phyloP scores from a whole-genome alignment of 306 rosid species.

The Albizia julibrissin region DNA sequence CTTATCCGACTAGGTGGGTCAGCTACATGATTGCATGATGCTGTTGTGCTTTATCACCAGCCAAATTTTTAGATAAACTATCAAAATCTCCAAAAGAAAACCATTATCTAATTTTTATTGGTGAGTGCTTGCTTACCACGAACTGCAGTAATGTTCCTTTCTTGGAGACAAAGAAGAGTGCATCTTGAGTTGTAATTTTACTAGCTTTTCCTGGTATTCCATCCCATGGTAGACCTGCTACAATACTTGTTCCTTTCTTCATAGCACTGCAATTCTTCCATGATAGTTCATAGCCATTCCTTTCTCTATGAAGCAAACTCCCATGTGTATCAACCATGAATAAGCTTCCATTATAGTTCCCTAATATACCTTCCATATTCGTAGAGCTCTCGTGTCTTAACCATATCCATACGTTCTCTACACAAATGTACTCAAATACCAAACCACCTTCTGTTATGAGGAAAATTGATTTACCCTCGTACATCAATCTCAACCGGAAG shows the following conservation, averaged over 20 bases:
- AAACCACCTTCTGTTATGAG: conserved; percentile 68
- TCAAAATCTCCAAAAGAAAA: background rate
- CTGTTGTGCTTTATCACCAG: background rate
- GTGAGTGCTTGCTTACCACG: conserved; percentile 55
- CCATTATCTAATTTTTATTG: background rate
- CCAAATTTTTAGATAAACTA: background rate
- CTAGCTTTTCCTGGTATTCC: conserved; percentile 52
- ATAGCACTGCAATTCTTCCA: conserved; percentile 81
- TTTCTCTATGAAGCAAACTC: conserved; percentile 79
- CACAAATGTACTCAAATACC: conserved; percentile 70
- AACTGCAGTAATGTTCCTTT: conserved; percentile 76
- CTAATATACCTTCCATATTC: conserved; percentile 70
- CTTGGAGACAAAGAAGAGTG: conserved; percentile 83
- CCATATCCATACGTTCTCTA: conserved; percentile 86
- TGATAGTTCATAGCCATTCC: conserved; percentile 57
- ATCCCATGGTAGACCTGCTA: conserved; percentile 93
- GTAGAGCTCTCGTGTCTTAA: conserved; percentile 79
- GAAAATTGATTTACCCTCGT: conserved; percentile 78
- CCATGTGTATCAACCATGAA: conserved; percentile 72
- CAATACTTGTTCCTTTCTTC: conserved; percentile 61
- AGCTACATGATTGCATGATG: background rate
- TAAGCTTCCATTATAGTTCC: conserved; percentile 85
- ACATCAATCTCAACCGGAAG: conserved; percentile 76
- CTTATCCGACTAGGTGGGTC: background rate
- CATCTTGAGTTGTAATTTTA: conserved; percentile 70